Evolutionary conservation across 1,284 basidiomycete species (phyloP).

Genomic region (Boletus smithii): DNA sequence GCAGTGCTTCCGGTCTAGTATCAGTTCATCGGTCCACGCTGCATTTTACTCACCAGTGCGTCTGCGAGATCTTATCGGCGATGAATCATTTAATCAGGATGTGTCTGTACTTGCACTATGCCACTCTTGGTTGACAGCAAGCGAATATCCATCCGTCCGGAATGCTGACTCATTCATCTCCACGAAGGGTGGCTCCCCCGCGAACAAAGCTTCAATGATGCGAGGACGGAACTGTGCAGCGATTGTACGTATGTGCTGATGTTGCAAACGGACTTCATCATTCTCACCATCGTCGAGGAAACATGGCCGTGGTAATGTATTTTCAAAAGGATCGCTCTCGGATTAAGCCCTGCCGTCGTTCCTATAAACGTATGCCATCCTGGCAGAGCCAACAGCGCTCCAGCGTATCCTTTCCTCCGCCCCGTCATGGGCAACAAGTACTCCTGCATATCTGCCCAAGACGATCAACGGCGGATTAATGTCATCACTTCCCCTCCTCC

Average conservation of each 20-base stretch:
- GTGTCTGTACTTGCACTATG: not conserved
- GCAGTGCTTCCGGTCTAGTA: not conserved
- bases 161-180: not conserved
- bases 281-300: not conserved
- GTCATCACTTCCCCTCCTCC: conserved; percentile 22
- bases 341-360: too few relatives aligned
- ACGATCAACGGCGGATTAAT: conserved; percentile 21
- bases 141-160: not conserved
- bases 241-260: conserved; percentile 4
- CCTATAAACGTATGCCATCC: conserved; percentile 22
- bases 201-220: not conserved
- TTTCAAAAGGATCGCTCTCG: not conserved
- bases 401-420: not conserved
- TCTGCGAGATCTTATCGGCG: too few relatives aligned
- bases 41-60: too few relatives aligned
- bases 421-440: conserved; percentile 44
- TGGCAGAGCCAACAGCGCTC: not conserved
- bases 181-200: too few relatives aligned
- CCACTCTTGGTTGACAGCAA: not conserved
- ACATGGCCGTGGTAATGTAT: not conserved
- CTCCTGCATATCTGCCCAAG: conserved; percentile 23
- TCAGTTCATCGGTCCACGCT: too few relatives aligned
- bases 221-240: conserved; percentile 1
- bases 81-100: not conserved
- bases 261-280: not conserved